Conservation (phyloP, 495 filamentous ascomycete species). For the Rostrohypoxylon terebratum region DNA sequence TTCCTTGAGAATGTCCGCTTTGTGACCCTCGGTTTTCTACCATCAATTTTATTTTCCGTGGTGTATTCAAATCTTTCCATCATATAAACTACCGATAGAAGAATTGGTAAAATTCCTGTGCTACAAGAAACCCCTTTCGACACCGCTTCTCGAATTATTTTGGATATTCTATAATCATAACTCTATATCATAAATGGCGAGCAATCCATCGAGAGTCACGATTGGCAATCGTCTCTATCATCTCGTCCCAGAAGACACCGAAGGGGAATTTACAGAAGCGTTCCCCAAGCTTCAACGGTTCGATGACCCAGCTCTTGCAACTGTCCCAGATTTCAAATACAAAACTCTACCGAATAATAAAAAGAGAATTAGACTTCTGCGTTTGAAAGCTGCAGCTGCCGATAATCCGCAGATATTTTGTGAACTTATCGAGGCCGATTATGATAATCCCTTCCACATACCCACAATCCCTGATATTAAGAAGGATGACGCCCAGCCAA, state of each 20-base stretch:
- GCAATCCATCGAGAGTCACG: not conserved
- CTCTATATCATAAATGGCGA: too few relatives aligned
- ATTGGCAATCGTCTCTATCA: not conserved
- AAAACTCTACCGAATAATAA: not conserved
- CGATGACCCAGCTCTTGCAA: not conserved
- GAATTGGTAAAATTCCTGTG: too few relatives aligned
- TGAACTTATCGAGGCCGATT: slow-evolving; percentile 3
- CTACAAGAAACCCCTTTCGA: too few relatives aligned
- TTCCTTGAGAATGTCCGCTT: too few relatives aligned
- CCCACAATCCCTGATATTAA: not conserved
- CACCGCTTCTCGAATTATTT: too few relatives aligned
- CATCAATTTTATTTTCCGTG: too few relatives aligned
- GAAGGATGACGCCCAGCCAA: not conserved
- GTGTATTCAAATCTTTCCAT: too few relatives aligned
- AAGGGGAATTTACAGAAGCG: not conserved
- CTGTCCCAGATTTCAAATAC: not conserved
- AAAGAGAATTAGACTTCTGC: slow-evolving; percentile 8
- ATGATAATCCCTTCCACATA: slow-evolving; percentile 6
- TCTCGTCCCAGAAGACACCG: not conserved
- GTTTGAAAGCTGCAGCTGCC: not conserved
- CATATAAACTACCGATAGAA: too few relatives aligned
- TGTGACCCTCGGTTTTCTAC: too few relatives aligned
- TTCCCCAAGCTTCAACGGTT: not conserved
- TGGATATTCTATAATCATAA: too few relatives aligned
- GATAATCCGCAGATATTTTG: not conserved